These are phyloP conservation scores for Phytopythium litorale DNA, from an alignment of 352 stramenopile genomes.

Conservation along the genomic window DNA sequence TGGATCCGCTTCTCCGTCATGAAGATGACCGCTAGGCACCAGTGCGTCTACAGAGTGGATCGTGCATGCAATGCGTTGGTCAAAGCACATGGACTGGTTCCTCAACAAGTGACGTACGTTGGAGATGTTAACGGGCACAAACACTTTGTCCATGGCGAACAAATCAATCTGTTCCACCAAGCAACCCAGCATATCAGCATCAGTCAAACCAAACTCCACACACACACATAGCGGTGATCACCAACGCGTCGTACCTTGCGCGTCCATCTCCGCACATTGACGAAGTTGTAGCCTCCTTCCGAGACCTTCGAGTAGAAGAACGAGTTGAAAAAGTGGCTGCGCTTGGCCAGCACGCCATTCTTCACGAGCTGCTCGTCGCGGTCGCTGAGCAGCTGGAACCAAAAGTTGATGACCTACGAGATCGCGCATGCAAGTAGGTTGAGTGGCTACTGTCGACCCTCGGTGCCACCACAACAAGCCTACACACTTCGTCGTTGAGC, in stretches of 20 bases:
- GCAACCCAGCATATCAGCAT: background rate
- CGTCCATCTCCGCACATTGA: constrained; percentile 83
- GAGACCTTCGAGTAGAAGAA: constrained; percentile 86
- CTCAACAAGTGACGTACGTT: constrained; percentile 46
- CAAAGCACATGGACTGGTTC: background rate
- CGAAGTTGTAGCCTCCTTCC: constrained; percentile 78
- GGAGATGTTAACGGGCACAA: constrained; percentile 82
- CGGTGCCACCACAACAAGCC: background rate
- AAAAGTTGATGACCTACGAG: constrained; percentile 83
- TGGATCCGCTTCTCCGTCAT: constrained; percentile 88
- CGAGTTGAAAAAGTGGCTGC: constrained; percentile 85
- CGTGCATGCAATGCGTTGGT: background rate
- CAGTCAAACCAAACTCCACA: background rate
- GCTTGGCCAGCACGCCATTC: constrained; percentile 36
- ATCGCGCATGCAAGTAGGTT: background rate
- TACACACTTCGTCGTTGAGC: constrained; percentile 76
- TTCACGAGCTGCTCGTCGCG: constrained; percentile 60
- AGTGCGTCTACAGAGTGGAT: constrained; percentile 57
- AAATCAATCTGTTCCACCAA: constrained; percentile 59
- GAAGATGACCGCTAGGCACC: constrained; percentile 84
- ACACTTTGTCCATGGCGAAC: constrained; percentile 90
- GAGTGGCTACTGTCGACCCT: no score
- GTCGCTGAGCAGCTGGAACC: constrained; percentile 74
- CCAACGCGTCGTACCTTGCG: constrained; percentile 44
- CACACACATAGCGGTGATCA: background rate